Conservation (phyloP, 2,329 filamentous ascomycete genomes). For the Ophiostoma sp. region DNA sequence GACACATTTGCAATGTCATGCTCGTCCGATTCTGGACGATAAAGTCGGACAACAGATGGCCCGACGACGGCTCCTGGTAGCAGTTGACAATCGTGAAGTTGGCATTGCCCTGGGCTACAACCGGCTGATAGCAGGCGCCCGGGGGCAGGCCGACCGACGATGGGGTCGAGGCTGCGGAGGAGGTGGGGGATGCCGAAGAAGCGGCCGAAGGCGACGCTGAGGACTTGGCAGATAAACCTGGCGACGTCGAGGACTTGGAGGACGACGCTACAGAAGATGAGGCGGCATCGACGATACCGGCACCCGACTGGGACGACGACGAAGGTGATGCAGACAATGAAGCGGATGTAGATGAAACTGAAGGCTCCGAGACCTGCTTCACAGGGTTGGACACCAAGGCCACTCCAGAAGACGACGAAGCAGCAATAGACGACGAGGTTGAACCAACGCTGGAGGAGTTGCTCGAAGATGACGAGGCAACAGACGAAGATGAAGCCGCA, state of each 20-base stretch:
- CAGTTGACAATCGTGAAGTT: slow-evolving; percentile 33
- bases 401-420: neutral
- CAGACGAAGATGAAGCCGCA: neutral
- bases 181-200: neutral
- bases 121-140: neutral
- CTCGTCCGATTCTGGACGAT: slow-evolving; percentile 19
- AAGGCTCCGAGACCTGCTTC: neutral
- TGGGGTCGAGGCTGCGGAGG: neutral
- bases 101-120: slow-evolving; percentile 21
- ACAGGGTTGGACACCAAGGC: neutral
- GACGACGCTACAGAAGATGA: neutral
- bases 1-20: slow-evolving; percentile 39
- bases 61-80: slow-evolving; percentile 30
- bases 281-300: neutral
- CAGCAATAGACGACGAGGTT: neutral
- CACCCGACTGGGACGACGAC: neutral
- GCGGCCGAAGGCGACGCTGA: neutral
- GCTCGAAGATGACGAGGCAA: neutral
- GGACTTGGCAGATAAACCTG: neutral
- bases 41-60: slow-evolving; percentile 27
- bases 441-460: neutral
- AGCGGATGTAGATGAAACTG: neutral
- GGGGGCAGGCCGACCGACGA: neutral
- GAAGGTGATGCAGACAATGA: neutral
- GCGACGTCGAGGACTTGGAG: neutral